Conservation (phyloP, 2,329 filamentous ascomycete species). For the Trichoderma arundinaceum region DNA sequence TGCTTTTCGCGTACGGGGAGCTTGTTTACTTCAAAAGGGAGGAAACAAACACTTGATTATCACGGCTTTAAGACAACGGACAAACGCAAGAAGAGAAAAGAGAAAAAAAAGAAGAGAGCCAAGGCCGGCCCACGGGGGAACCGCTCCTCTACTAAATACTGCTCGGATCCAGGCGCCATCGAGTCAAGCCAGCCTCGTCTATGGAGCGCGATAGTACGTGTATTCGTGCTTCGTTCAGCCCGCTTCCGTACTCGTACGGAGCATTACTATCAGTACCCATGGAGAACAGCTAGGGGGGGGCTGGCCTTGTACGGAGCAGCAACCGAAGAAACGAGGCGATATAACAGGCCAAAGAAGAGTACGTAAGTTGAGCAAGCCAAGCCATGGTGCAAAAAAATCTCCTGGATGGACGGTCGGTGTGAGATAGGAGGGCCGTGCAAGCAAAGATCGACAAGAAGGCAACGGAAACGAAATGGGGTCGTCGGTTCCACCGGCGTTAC, state of each 20-base stretch:
- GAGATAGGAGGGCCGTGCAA: constrained; percentile 1
- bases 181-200: constrained; percentile 17
- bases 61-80: constrained; percentile 10
- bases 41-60: constrained; percentile 15
- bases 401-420: constrained; percentile 6
- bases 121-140: constrained; percentile 1
- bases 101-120: constrained; percentile 6
- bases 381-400: background rate
- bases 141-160: constrained; percentile 25
- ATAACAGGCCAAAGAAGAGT: too few species aligned
- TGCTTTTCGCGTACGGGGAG: background rate
- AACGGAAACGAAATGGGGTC: background rate
- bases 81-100: background rate
- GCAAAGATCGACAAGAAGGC: background rate
- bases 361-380: background rate
- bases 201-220: background rate
- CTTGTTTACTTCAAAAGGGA: background rate
- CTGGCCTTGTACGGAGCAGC: constrained; percentile 22
- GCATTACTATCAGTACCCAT: constrained; percentile 27
- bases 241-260: constrained; percentile 24
- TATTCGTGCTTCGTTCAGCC: constrained; percentile 18
- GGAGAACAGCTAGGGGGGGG: constrained; percentile 4
- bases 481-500: constrained; percentile 8
- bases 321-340: constrained; percentile 16
- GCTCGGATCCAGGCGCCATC: background rate